A percentile compares a stretch with the other conserved stretches of the same genome.
Evolutionary conservation across 139 green algal species (phyloP).

Genomic region (Ettlia oleoabundans): DNA sequence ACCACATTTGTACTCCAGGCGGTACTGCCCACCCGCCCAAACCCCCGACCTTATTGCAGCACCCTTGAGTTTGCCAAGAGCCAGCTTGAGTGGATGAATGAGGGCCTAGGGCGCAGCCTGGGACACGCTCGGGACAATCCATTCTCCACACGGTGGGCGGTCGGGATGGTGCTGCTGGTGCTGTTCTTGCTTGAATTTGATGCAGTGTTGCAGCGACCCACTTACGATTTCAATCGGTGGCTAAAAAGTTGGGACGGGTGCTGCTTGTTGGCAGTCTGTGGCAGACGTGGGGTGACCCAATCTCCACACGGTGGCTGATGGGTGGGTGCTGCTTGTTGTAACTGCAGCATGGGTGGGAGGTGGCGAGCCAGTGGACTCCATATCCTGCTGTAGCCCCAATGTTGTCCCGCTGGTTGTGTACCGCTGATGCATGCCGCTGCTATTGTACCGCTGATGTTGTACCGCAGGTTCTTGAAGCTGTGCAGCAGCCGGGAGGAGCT

Average conservation of each 20-base stretch:
- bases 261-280: conserved; percentile 63
- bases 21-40: too few species aligned
- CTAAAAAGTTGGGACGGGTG: too few species aligned
- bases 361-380: too few species aligned
- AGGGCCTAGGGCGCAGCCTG: conserved; percentile 66
- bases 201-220: too few species aligned
- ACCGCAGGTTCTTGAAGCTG: conserved; percentile 61
- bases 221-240: too few species aligned
- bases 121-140: conserved; percentile 67
- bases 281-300: conserved; percentile 69
- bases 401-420: too few species aligned
- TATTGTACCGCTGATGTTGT: too few species aligned
- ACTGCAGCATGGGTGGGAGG: too few species aligned
- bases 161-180: not conserved
- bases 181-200: too few species aligned
- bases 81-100: conserved; percentile 88
- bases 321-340: not conserved
- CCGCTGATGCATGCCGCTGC: too few species aligned
- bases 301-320: conserved; percentile 48
- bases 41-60: not conserved
- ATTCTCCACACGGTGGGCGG: conserved; percentile 54
- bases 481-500: conserved; percentile 61
- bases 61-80: conserved; percentile 44
- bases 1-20: too few species aligned
- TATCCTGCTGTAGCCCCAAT: too few species aligned